Percentiles rank a stretch among this genome's conserved stretches.
phyloP scores from a whole-genome alignment of 2,329 filamentous ascomycete species.

The Chaetoscypha palmicola region DNA sequence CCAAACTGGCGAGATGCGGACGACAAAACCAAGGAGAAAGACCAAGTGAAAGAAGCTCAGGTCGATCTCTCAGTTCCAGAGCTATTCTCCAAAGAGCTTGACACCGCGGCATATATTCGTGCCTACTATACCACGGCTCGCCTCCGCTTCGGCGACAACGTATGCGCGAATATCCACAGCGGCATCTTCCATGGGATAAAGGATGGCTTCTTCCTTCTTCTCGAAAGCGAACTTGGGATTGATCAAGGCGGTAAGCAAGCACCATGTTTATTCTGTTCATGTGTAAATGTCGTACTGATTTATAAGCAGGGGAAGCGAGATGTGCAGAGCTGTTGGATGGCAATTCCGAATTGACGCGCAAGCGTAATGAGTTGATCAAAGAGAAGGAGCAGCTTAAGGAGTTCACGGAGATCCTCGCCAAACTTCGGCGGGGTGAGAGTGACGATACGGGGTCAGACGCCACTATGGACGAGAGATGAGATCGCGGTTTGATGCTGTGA shows the following conservation, averaged over 20 bases:
- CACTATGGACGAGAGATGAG: too few relatives aligned
- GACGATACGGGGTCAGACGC: too few relatives aligned
- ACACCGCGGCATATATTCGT: constrained; percentile 54
- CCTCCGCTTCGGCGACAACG: constrained; percentile 52
- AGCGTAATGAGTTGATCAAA: not conserved
- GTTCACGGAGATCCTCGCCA: not conserved
- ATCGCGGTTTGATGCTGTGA: too few relatives aligned
- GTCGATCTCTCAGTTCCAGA: constrained; percentile 44
- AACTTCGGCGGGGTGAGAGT: not conserved
- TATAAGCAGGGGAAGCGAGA: too few relatives aligned
- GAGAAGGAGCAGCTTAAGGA: not conserved
- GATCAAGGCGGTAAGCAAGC: too few relatives aligned
- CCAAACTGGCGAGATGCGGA: not conserved
- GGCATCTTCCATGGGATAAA: too few relatives aligned
- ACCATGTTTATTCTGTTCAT: too few relatives aligned
- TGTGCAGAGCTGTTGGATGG: constrained; percentile 1
- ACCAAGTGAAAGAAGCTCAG: constrained; percentile 11
- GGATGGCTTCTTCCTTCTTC: too few relatives aligned
- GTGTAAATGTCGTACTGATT: too few relatives aligned
- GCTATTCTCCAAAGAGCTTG: constrained; percentile 51
- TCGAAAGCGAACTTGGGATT: too few relatives aligned
- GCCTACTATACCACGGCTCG: constrained; percentile 65
- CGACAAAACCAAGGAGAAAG: not conserved
- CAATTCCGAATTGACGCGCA: not conserved
- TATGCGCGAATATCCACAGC: too few relatives aligned